Percentiles rank a stretch among this genome's conserved stretches.
These are phyloP conservation scores for Nothophaeocryptopus gaeumannii DNA, from an alignment of 2,329 filamentous ascomycete species.

Conservation along the genomic window DNA sequence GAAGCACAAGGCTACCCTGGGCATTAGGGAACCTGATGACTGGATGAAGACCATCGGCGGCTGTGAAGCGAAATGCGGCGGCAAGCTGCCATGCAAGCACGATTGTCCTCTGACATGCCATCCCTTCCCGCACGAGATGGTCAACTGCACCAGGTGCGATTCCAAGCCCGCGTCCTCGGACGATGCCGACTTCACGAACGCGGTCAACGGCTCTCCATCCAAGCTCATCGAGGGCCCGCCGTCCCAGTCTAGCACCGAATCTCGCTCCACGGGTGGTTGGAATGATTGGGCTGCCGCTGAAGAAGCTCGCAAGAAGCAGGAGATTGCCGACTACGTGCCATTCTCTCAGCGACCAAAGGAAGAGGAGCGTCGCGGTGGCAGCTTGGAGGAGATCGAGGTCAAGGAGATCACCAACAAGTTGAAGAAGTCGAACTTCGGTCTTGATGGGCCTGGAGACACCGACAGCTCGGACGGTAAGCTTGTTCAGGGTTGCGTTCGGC, in stretches of 20 bases:
- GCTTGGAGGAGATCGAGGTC: neutral
- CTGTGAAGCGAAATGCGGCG: slow-evolving; percentile 50
- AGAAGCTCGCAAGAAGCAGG: slow-evolving; percentile 3
- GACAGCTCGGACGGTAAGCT: neutral
- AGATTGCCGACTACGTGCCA: slow-evolving; percentile 1
- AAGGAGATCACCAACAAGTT: neutral
- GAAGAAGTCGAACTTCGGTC: slow-evolving; percentile 3
- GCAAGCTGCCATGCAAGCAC: slow-evolving; percentile 51
- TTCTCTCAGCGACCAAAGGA: neutral
- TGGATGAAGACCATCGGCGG: slow-evolving; percentile 56
- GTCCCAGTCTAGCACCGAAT: neutral
- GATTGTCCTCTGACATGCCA: slow-evolving; percentile 54
- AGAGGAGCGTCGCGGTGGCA: neutral
- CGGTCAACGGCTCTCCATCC: neutral
- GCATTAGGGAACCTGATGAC: slow-evolving; percentile 45
- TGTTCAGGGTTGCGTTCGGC: slow-evolving; percentile 2
- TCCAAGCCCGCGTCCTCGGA: neutral
- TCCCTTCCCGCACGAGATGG: slow-evolving; percentile 39
- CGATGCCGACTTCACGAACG: neutral
- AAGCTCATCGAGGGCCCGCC: neutral
- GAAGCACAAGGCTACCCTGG: slow-evolving; percentile 25
- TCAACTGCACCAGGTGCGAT: slow-evolving; percentile 26
- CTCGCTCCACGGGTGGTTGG: slow-evolving; percentile 3
- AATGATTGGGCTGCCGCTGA: slow-evolving; percentile 6
- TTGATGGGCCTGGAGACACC: slow-evolving; percentile 5